Base-by-base conservation (phyloP, 169 alveolate species). In the Cryptosporidium meleagridis region DNA sequence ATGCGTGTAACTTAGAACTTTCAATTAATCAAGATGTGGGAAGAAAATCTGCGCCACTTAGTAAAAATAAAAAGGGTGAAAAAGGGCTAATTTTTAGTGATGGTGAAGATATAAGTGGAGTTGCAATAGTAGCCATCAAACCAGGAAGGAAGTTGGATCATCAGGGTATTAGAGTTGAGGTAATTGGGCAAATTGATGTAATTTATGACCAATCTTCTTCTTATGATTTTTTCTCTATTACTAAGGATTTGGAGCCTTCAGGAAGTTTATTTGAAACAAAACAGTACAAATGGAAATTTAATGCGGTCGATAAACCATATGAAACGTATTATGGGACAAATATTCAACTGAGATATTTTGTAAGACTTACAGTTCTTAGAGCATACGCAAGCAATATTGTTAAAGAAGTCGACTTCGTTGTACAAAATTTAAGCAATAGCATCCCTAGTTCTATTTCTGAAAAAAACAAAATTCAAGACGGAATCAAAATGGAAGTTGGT, bases 321-420 rank as follows among this genome's bases (percentile, higher is more conserved):
- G 99, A 99, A 93, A 96, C 99, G 45, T 99, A 98, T 92, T 93
- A 95, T 87, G 99, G 99, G 29, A 96, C 97, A 71, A 95, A 96
- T 94, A 96, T 96, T 93, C 93, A 97, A 91, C 94, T 97, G 86
- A 91, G 96, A 45, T 96, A 96, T 94, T 96, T 97, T 92, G 96
- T 97, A 41, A 92, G 99, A 59, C 96, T 97, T 51, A 95, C 97
- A 41, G 96, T 98, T 62, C 93, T 94, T 69, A 96, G 98, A 87
- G 96, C 97, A 58, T 98, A 97, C 91, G 97, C 96, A 26, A 94
- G 97, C 84, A 96, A 95, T 87, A 95, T 97, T 62, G 95, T 95
- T 72, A 96, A 97, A 91, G 99, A 97, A 85, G 96, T 96, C 69
- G 99, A 97, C 91, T 95, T 98, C 91, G 96, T 97, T 29, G 99